Evolutionary conservation across 2,329 filamentous ascomycete genomes (phyloP), one percentile per base, ranked within the genome.

Genomic region (Sporothrix brasiliensis): DNA sequence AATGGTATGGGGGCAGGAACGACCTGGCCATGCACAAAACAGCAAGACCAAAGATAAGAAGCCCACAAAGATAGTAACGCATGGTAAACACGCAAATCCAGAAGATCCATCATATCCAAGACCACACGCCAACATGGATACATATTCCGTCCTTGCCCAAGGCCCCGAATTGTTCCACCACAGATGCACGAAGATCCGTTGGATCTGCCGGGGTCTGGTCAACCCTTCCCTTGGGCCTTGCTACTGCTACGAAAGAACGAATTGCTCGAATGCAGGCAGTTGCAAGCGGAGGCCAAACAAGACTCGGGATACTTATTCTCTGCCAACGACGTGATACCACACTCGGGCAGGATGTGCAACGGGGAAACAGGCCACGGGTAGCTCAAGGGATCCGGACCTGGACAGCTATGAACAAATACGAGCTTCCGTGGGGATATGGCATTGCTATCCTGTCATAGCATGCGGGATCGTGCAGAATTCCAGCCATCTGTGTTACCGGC

Each of bases 91-190:
- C 58, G 21, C 58, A 47, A 27, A 27, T 41, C 3, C 16, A 30
- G 14, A 65, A 52, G 24, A 68, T n/a, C 44, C 21, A 41, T 41
- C 21, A 41, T 41, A 30, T 56, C 47, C 39, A 56, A 24, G 50
- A 56, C 67, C 54, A 61, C 50, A 65, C 39, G 49, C 56, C 58
- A 69, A 52, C 50, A 65, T 49, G 54, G 53, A 41, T 24, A 24
- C n/a, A 41, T 47, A 49, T 50, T 53, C 47, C 47, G 49, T 24
- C 44, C 14, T 63, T 41, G 16, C 24, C 24, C 50, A 16, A 24
- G 54, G 54, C 54, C 39, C n/a, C 21, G 34, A 65, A 60, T 70
- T 69, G 69, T 70, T 70, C 61, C 69, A 70, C 69, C 61, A 67
- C 69, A 70, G 34, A 67, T 52, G 60, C 68, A 50, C 24, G 19